Evolutionary conservation across 1,284 basidiomycete species (phyloP).

Genomic region (Cutaneotrichosporon arboriforme): DNA sequence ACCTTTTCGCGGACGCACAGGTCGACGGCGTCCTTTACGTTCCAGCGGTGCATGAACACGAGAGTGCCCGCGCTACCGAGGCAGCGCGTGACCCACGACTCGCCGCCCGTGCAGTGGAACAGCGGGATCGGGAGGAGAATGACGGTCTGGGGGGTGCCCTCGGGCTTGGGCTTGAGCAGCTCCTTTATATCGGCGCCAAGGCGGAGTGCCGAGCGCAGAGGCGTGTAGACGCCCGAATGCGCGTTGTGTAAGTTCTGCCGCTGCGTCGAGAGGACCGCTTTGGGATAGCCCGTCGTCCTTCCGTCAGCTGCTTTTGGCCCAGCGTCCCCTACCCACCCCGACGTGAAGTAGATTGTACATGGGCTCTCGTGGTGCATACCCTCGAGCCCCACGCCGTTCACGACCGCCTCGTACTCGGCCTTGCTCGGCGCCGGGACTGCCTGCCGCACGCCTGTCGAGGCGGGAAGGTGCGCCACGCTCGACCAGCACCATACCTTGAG

Average conservation of each 20-base stretch:
- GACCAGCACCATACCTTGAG: background rate
- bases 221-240: conserved; percentile 16
- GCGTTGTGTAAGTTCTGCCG: conserved; percentile 12
- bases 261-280: conserved; percentile 42
- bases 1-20: conserved; percentile 30
- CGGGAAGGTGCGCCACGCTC: background rate
- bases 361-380: background rate
- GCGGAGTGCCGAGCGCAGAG: conserved; percentile 31
- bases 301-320: background rate
- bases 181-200: conserved; percentile 23
- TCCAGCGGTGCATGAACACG: conserved; percentile 36
- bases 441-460: background rate
- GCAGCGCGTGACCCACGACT: conserved; percentile 40
- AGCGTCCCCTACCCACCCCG: background rate
- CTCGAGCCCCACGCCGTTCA: conserved; percentile 6
- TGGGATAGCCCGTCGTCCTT: conserved; percentile 21
- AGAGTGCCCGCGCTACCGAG: conserved; percentile 33
- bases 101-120: conserved; percentile 45
- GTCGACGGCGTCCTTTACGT: conserved; percentile 26
- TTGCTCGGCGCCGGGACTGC: background rate
- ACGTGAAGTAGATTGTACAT: conserved; percentile 41
- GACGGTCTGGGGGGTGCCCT: conserved; percentile 16
- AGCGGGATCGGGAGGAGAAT: conserved; percentile 38
- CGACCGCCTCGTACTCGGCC: background rate
- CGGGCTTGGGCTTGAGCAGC: background rate